Conservation (phyloP, 768 basidiomycete genomes). For the Boletales sp. region DNA sequence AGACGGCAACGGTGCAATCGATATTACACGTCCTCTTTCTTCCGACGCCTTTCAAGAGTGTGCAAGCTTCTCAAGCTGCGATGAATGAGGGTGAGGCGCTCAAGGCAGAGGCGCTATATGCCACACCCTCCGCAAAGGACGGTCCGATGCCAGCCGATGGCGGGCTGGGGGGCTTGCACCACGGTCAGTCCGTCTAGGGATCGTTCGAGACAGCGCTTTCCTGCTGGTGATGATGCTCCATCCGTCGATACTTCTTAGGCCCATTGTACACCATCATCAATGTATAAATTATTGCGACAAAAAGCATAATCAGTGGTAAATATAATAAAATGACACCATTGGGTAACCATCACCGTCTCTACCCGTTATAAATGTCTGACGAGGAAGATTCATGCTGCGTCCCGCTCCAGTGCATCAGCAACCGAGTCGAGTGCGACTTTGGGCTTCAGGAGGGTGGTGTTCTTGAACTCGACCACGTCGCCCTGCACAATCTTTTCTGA, state of each 20-base stretch:
- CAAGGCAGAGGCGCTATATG: slow-evolving; percentile 73
- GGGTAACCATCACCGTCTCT: slow-evolving; percentile 4
- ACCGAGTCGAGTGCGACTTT: slow-evolving; percentile 47
- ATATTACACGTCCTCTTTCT: slow-evolving; percentile 81
- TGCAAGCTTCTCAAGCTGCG: slow-evolving; percentile 21
- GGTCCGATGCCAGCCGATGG: slow-evolving; percentile 52
- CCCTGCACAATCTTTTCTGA: slow-evolving; percentile 36
- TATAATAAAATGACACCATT: slow-evolving; percentile 23
- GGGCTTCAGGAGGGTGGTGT: slow-evolving; percentile 47
- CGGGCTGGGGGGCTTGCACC: slow-evolving; percentile 66
- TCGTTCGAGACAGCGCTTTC: slow-evolving; percentile 57
- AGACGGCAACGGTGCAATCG: slow-evolving; percentile 61
- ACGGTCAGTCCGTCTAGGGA: slow-evolving; percentile 75
- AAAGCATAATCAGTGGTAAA: slow-evolving; percentile 16
- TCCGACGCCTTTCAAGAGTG: slow-evolving; percentile 71
- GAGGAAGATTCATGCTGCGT: slow-evolving; percentile 13
- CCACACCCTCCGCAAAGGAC: slow-evolving; percentile 28
- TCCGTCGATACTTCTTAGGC: slow-evolving; percentile 20
- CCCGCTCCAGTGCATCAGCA: slow-evolving; percentile 28
- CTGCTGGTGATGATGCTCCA: slow-evolving; percentile 21
- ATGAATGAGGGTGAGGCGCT: slow-evolving; percentile 55
- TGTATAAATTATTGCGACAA: slow-evolving; percentile 24
- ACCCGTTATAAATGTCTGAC: not conserved
- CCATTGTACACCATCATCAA: not conserved
- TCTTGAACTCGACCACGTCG: slow-evolving; percentile 45